phyloP scores from a whole-genome alignment of 2,329 filamentous ascomycete species.

The Huntiella bhutanensis region DNA sequence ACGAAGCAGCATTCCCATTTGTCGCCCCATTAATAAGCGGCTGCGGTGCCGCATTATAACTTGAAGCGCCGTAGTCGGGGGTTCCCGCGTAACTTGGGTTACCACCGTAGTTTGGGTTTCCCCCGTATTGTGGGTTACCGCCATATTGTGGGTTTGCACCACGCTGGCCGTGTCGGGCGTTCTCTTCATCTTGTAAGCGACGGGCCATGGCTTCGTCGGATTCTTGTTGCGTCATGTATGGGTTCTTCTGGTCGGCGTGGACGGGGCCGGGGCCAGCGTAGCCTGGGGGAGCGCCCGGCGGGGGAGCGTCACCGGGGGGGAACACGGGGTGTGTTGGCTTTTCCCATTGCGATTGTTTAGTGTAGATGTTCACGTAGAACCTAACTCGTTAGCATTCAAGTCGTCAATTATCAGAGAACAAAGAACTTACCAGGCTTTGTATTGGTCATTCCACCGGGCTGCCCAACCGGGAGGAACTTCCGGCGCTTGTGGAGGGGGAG shows the following conservation, averaged over 20 bases:
- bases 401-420: constrained; percentile 9
- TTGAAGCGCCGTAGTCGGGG: neutral
- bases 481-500: constrained; percentile 42
- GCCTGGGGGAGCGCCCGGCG: constrained; percentile 45
- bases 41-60: neutral
- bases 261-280: constrained; percentile 29
- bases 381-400: constrained; percentile 22
- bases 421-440: constrained; percentile 54
- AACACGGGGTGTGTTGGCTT: constrained; percentile 53
- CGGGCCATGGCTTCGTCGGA: constrained; percentile 64
- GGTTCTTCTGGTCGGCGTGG: constrained; percentile 49
- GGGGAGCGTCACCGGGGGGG: constrained; percentile 22
- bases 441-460: constrained; percentile 69
- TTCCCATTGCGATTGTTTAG: constrained; percentile 83
- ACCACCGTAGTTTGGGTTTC: neutral
- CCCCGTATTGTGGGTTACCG: constrained; percentile 8
- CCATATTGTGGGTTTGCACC: constrained; percentile 11
- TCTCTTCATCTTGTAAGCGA: constrained; percentile 66
- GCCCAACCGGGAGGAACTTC: constrained; percentile 54
- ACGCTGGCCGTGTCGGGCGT: constrained; percentile 35
- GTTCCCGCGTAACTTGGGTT: constrained; percentile 1
- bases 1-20: neutral
- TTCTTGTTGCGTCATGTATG: constrained; percentile 40
- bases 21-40: neutral
- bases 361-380: constrained; percentile 83